A percentile compares a stretch with the other conserved stretches of the same genome.
Evolutionary conservation across 2,329 filamentous ascomycete genomes (phyloP).

Genomic region (Colletotrichum neosansevieriae): DNA sequence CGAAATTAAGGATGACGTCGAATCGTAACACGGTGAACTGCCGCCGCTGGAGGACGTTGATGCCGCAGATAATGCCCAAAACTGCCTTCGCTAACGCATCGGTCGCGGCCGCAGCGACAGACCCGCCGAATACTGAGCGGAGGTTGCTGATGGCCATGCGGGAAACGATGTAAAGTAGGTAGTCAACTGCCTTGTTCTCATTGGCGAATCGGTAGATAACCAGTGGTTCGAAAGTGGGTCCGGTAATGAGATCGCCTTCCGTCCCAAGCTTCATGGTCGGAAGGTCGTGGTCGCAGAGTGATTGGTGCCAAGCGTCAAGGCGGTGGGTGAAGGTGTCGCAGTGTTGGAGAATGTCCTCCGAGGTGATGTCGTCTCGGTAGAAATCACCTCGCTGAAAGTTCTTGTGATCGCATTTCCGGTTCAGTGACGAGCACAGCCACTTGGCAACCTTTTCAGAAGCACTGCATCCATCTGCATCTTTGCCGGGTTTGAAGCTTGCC

Average conservation of each 20-base stretch:
- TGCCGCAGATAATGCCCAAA: slow-evolving; percentile 28
- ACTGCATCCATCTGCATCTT: neutral
- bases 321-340: slow-evolving; percentile 15
- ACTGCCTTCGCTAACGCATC: slow-evolving; percentile 18
- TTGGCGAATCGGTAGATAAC: slow-evolving; percentile 19
- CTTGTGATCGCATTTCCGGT: slow-evolving; percentile 8
- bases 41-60: slow-evolving; percentile 16
- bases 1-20: slow-evolving; percentile 10
- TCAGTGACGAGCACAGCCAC: slow-evolving; percentile 21
- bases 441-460: slow-evolving; percentile 28
- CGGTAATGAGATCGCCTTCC: slow-evolving; percentile 13
- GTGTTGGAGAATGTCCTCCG: slow-evolving; percentile 6
- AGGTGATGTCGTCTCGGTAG: slow-evolving; percentile 10
- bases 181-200: slow-evolving; percentile 16
- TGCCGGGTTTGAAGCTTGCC: slow-evolving; percentile 9
- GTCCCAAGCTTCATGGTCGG: slow-evolving; percentile 11
- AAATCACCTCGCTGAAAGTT: slow-evolving; percentile 24
- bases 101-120: neutral
- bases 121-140: slow-evolving; percentile 21
- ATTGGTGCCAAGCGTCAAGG: slow-evolving; percentile 22
- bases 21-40: slow-evolving; percentile 27
- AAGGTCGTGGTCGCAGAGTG: slow-evolving; percentile 21
- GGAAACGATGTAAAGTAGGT: slow-evolving; percentile 21
- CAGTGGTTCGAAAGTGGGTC: slow-evolving; percentile 22
- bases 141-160: slow-evolving; percentile 24